phyloP scores from a whole-genome alignment of 1,284 basidiomycete genomes.

The Clitocybe nebularis region DNA sequence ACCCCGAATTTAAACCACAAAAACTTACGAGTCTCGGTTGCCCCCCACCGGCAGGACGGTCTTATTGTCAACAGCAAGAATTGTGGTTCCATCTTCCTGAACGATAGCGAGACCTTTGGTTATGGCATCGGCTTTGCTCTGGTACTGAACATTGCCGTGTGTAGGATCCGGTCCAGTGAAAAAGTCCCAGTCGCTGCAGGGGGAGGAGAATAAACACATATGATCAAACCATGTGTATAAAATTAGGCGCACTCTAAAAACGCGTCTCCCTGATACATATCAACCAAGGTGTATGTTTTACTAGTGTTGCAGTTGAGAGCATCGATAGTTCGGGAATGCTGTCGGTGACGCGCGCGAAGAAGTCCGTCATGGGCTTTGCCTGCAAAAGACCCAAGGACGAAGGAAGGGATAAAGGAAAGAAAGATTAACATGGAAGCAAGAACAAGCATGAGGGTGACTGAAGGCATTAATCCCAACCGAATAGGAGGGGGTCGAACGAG shows the following conservation, averaged over 20 bases:
- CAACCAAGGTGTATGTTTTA: conserved; percentile 25
- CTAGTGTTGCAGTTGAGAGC: conserved; percentile 19
- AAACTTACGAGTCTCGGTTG: conserved; percentile 60
- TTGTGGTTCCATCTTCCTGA: conserved; percentile 46
- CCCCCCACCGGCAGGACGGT: conserved; percentile 46
- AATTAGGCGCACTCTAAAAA: conserved; percentile 31
- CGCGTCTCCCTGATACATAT: conserved; percentile 31
- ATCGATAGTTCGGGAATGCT: conserved; percentile 15
- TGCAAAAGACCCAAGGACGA: conserved; percentile 10
- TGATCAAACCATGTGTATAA: conserved; percentile 1
- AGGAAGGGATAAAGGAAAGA: not conserved
- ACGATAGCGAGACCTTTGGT: conserved; percentile 54
- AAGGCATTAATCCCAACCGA: not conserved
- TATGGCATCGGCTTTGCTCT: conserved; percentile 41
- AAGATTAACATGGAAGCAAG: conserved; percentile 1
- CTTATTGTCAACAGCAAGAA: conserved; percentile 62
- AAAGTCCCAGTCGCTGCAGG: conserved; percentile 56
- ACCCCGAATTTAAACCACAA: conserved; percentile 1
- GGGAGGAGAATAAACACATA: conserved; percentile 1
- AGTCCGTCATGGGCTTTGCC: conserved; percentile 10
- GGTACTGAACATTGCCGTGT: conserved; percentile 57
- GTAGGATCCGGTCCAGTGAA: conserved; percentile 64
- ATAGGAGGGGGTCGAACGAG: not conserved
- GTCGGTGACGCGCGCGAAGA: conserved; percentile 14
- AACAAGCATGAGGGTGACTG: too few relatives aligned